Base-by-base conservation (phyloP, 768 basidiomycete species). In the Steccherinum ochraceum region DNA sequence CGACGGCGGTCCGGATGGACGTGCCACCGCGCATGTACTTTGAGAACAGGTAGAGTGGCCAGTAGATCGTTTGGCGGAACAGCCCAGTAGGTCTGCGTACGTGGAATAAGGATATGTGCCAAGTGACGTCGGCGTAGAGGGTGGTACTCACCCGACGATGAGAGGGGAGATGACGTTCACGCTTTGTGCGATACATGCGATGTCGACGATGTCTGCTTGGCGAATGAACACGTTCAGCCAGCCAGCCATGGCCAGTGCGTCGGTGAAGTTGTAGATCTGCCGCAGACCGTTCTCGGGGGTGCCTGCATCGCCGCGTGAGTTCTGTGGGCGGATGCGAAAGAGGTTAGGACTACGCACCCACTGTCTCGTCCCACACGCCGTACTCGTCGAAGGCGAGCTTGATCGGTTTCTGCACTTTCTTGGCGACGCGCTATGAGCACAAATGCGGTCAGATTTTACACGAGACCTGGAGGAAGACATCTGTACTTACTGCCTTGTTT, bases 151-250 rank as follows among this genome's bases (percentile, higher is more conserved):
- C 73, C 12, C 58, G 5, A 55, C 56, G 11, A 62, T 56, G 18
- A 60, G 52, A 16, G 76, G 72, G 4, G 72, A 77, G 21, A 76
- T 74, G 41, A 77, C 74, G 52, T 77, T 77, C 24, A 77, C 71
- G 10, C 62, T 75, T 70, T 83, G 81, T 3, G 81, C 80, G 42
- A 81, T 74, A 57, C 80, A 82, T 1, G 80, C 80, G 45, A 82
- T 78, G 53, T 78, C 77, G 41, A 82, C 75, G 5, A 80, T 67
- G 56, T 80, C 76, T 3, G 78, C 76, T 46, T 83, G 78, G 16
- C 80, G 70, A 4, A 82, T 72, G 53, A 83, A 78, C 3, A 81
- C 74, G 58, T 82, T 81, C 48, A 83, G 63, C 79, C 80, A 83
- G 7, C 77, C 68, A 2, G 76, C 78, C 46, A 83, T 78, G 16